Evolutionary conservation across 441 rosid genomes (phyloP).

Genomic region (Croton setiger): DNA sequence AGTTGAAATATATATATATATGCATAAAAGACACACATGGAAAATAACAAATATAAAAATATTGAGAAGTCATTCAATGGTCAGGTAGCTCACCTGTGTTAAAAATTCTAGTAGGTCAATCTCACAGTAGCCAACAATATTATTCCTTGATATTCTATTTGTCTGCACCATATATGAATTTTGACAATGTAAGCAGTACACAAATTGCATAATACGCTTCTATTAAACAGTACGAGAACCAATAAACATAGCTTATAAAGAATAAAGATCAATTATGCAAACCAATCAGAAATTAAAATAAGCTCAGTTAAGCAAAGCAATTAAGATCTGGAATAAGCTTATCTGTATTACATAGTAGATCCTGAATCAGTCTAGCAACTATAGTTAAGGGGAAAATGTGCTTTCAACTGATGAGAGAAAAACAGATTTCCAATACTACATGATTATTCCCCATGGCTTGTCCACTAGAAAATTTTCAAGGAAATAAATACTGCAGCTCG

Average conservation of each 20-base stretch:
- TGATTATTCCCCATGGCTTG: no score
- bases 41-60: not conserved
- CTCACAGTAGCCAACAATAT: slow-evolving; percentile 71
- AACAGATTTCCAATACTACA: not conserved
- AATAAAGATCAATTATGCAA: not conserved
- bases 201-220: not conserved
- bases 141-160: slow-evolving; percentile 67
- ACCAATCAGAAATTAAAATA: not conserved
- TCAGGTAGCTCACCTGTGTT: slow-evolving; percentile 40
- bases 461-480: no score
- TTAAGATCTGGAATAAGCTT: not conserved
- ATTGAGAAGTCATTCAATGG: slow-evolving; percentile 8
- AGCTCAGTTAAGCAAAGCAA: not conserved
- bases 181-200: slow-evolving; percentile 10
- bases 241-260: not conserved
- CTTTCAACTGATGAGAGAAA: not conserved
- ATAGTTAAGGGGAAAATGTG: not conserved
- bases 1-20: no score
- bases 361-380: not conserved
- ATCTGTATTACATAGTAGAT: not conserved
- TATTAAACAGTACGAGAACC: no score
- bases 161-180: slow-evolving; percentile 52
- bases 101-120: slow-evolving; percentile 73
- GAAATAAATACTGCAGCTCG: no score
- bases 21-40: no score